Evolutionary conservation across 371 early-diverging fungal genomes (phyloP), one percentile per base, ranked within the genome.

Genomic region (Cokeromyces recurvatus): DNA sequence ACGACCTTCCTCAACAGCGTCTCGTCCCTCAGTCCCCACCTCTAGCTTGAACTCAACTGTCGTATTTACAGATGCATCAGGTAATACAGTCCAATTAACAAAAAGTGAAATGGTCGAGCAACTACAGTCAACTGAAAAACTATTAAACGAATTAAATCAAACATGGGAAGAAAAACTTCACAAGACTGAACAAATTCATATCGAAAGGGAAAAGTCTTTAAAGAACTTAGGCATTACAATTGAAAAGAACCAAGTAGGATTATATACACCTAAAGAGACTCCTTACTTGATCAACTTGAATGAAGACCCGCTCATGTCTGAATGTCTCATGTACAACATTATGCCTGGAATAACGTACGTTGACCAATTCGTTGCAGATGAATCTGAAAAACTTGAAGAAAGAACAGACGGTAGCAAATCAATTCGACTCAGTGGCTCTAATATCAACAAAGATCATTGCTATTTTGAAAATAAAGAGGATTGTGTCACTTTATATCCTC

Each of bases 251-350:
- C 71, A 82, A 12, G 80, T 87, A 4, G 91, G 91, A 1, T 71
- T 91, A 2, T 81, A 82, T 48, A 82, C 87, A 6, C 90, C 93
- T 3, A 82, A 84, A 44, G 79, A 80, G 38, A 75, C 81, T 20
- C 92, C 94, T 20, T 90, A 92, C 61, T 62, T 93, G 46, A 84
- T 91, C 48, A 93, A 91, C 48, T 70, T 91, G 32, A 89, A 86
- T 59, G 91, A 91, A 51, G 90, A 93, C 54, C 90, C 91, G 19
- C 75, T 86, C 31, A 84, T 89, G 85, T 82, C 86, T 6, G 89
- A 93, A 55, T 90, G 90, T 45, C 57, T 92, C 7, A 82, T 92
- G 29, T 91, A 91, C 59, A 82, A 85, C 44, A 67, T 92, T 42
- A 85, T 84, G 38, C 79, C 80, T 2, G 92, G 92, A 2, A 61